A percentile compares a stretch with the other conserved stretches of the same genome.
Evolutionary conservation across 2,329 filamentous ascomycete genomes (phyloP).

Genomic region (Akanthomyces muscarius): DNA sequence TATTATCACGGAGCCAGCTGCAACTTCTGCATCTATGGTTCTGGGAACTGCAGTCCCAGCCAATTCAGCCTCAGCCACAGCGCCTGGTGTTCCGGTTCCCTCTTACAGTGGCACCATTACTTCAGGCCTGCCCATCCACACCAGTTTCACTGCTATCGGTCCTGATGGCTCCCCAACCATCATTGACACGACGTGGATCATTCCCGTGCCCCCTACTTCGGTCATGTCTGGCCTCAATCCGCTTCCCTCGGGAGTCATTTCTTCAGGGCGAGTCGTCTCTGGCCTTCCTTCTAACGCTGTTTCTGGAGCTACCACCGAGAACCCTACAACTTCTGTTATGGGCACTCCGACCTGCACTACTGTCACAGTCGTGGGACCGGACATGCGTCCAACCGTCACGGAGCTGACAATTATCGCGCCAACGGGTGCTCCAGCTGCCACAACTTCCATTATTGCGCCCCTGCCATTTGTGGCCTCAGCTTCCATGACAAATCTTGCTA

Average conservation of each 20-base stretch:
- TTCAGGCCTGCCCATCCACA: conserved; percentile 19
- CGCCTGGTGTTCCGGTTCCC: neutral
- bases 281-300: conserved; percentile 2
- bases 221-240: conserved; percentile 17
- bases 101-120: neutral
- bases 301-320: neutral
- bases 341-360: conserved; percentile 27
- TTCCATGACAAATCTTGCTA: conserved; percentile 29
- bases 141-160: conserved; percentile 29
- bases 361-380: conserved; percentile 27
- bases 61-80: conserved; percentile 3
- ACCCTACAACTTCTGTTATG: neutral
- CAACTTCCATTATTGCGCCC: conserved; percentile 19
- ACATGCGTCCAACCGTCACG: conserved; percentile 28
- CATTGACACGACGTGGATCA: conserved; percentile 27
- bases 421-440: neutral
- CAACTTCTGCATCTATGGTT: conserved; percentile 6
- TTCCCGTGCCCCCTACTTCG: conserved; percentile 20
- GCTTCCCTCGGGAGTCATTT: neutral
- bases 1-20: conserved; percentile 24
- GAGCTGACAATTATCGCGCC: conserved; percentile 30
- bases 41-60: neutral
- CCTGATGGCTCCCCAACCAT: conserved; percentile 27
- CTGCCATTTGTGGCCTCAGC: conserved; percentile 20
- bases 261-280: conserved; percentile 2